These are phyloP conservation scores for Sclerotinia subarctica DNA, from an alignment of 2,329 filamentous ascomycete genomes.

Conservation along the genomic window DNA sequence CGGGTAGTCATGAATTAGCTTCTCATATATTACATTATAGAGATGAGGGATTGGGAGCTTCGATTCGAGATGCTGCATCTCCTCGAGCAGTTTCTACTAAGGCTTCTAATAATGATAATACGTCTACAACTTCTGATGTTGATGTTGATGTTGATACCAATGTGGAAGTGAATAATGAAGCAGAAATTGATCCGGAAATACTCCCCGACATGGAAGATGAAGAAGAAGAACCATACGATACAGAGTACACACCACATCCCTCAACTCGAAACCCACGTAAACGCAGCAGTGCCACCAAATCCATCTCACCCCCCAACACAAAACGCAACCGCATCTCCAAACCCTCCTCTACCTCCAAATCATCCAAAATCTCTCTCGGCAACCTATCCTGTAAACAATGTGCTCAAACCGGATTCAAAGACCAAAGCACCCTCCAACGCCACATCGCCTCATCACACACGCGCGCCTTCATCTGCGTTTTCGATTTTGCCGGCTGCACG, in stretches of 20 bases:
- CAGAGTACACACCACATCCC: slow-evolving; percentile 30
- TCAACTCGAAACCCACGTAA: slow-evolving; percentile 26
- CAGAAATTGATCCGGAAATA: neutral
- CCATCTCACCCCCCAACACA: slow-evolving; percentile 18
- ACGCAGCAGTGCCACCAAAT: slow-evolving; percentile 19
- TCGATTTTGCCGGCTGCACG: slow-evolving; percentile 71
- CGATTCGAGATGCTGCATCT: slow-evolving; percentile 30
- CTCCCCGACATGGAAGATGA: slow-evolving; percentile 3
- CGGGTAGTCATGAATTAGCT: neutral
- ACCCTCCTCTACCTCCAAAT: neutral
- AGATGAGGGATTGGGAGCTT: slow-evolving; percentile 33
- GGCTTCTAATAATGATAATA: slow-evolving; percentile 21
- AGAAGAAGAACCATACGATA: slow-evolving; percentile 27
- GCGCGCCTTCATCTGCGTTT: slow-evolving; percentile 71
- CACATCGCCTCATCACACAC: slow-evolving; percentile 49
- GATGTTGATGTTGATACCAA: slow-evolving; percentile 21
- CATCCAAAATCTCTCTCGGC: neutral
- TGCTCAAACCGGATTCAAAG: slow-evolving; percentile 44
- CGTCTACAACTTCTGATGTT: slow-evolving; percentile 22
- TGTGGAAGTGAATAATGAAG: slow-evolving; percentile 2
- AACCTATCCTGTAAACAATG: slow-evolving; percentile 28
- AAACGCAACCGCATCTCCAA: slow-evolving; percentile 28
- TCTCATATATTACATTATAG: slow-evolving; percentile 14
- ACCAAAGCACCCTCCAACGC: slow-evolving; percentile 45
- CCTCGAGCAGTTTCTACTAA: slow-evolving; percentile 11